Evolutionary conservation across 257 asterid species (phyloP), one percentile per base, ranked within the genome.

Genomic region (Solanum pennellii): DNA sequence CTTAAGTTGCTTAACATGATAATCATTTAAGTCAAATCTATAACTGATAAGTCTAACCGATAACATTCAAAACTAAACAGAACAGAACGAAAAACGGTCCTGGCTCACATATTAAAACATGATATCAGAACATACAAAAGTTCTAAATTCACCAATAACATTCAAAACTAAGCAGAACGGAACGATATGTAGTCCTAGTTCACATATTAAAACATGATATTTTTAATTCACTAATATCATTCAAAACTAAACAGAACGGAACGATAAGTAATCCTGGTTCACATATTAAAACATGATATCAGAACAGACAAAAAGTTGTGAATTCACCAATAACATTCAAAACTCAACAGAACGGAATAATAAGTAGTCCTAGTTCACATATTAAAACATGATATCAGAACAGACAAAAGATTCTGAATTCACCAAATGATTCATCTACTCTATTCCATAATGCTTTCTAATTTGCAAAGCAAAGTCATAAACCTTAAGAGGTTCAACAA

Each of bases 401-500:
- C 2, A 45, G 0, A 77, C 16, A 45, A 45, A 37, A 3, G 5
- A 25, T 27, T 80, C 0, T 1, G 27, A 27, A 10, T 0, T 45
- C 39, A 9, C 37, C 42, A 9, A 29, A 13, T 66, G 20, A 42
- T 60, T 79, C 21, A 20, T n/a, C 76, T 84, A 87, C 29, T 83
- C 89, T 25, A 91, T 31, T 9, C 91, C 90, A 9, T 18, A 11
- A 45, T 3, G 75, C 52, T 88, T 89, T 87, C 47, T 91, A 5
- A 73, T 2, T 27, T 31, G 37, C 72, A 88, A 12, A 44, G 80
- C 84, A 49, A 89, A 86, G 8, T 89, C 92, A 85, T 85, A 89
- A 44, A 88, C 77, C n/a, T 74, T 41, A 1, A 79, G 83, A 41
- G 93, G 91, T 66, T 91, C 92, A 42, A 68, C 87, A 42, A 91